Percentiles rank a stretch among this genome's conserved stretches.
Evolutionary conservation across 768 basidiomycete species (phyloP).

Genomic region (Termitomyces sp.): DNA sequence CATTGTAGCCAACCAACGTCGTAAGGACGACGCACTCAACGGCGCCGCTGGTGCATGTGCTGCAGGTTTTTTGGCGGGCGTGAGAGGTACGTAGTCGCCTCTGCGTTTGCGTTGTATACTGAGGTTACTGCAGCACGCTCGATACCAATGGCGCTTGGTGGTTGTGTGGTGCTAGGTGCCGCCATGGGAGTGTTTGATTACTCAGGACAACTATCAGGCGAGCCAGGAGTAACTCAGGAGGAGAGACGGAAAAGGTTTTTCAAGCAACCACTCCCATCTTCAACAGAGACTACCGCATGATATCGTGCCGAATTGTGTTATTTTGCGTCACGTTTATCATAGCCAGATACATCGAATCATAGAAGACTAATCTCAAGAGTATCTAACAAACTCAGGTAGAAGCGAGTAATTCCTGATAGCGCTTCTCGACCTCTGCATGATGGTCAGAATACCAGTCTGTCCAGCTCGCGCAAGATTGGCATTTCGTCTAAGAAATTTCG

Average conservation of each 20-base stretch:
- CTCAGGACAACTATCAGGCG: constrained; percentile 57
- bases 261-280: constrained; percentile 54
- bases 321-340: neutral
- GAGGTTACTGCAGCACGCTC: constrained; percentile 57
- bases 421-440: constrained; percentile 31
- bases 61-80: constrained; percentile 86
- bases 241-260: constrained; percentile 79
- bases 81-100: constrained; percentile 52
- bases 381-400: neutral
- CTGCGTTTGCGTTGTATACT: neutral
- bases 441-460: constrained; percentile 44
- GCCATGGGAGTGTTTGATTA: constrained; percentile 80
- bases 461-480: constrained; percentile 40
- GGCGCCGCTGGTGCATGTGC: constrained; percentile 87
- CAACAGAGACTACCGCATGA: constrained; percentile 28
- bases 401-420: constrained; percentile 27
- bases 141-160: constrained; percentile 72
- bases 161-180: constrained; percentile 74
- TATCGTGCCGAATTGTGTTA: constrained; percentile 1
- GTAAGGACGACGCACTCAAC: constrained; percentile 75
- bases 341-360: neutral
- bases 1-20: constrained; percentile 72
- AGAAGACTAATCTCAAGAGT: neutral
- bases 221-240: constrained; percentile 41
- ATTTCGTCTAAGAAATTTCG: constrained; percentile 24